phyloP scores from a whole-genome alignment of 2,329 filamentous ascomycete genomes.

The Paraphoma chrysanthemicola region DNA sequence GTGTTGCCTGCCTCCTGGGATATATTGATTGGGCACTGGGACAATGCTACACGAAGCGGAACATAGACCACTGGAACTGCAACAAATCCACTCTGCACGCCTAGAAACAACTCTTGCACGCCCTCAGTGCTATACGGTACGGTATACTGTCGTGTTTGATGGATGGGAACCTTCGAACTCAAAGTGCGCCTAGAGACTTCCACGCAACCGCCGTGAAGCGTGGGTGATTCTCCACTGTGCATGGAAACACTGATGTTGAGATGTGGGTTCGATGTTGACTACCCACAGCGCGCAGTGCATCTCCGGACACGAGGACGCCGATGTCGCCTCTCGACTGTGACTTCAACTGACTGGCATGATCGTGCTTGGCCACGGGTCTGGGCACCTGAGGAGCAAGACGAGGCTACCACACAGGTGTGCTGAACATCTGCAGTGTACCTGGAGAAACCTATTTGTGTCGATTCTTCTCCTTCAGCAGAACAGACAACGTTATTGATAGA shows the following conservation, averaged over 20 bases:
- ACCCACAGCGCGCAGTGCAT: constrained; percentile 4
- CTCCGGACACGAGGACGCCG: constrained; percentile 3
- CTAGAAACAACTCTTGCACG: neutral
- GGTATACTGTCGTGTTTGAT: neutral
- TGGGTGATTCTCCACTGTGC: neutral
- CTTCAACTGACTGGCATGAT: neutral
- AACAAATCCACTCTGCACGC: neutral
- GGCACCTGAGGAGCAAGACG: neutral
- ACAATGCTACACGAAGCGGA: neutral
- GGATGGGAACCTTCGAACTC: neutral
- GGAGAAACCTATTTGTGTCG: too few relatives aligned
- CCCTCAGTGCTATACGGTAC: neutral
- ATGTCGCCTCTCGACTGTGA: neutral
- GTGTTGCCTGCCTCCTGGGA: neutral
- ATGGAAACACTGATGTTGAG: neutral
- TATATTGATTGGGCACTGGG: neutral
- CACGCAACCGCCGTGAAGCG: neutral
- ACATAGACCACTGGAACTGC: neutral
- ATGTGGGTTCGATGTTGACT: neutral
- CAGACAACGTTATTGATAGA: neutral
- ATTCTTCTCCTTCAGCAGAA: neutral
- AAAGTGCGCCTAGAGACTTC: neutral
- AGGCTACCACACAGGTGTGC: neutral
- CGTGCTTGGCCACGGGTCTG: neutral
- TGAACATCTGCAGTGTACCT: too few relatives aligned